A percentile compares a stretch with the other conserved stretches of the same genome.
Evolutionary conservation across 805 yeast genomes (phyloP).

Genomic region (Grigorovia yakushimaensis): DNA sequence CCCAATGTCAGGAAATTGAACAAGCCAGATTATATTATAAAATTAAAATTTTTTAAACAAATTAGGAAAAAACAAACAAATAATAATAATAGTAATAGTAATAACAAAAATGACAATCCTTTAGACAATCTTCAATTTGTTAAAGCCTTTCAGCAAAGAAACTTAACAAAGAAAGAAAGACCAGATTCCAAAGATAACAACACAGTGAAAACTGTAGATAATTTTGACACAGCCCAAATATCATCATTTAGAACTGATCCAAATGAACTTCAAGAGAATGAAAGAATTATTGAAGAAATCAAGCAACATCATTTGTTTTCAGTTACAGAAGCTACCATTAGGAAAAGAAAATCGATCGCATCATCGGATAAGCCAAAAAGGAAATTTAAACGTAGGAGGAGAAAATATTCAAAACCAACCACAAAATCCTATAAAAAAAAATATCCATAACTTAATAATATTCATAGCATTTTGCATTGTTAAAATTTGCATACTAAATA

Average conservation of each 20-base stretch:
- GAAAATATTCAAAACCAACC: background rate
- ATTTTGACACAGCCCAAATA: background rate
- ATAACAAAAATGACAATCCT: background rate
- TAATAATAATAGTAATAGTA: background rate
- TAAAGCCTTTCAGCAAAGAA: background rate
- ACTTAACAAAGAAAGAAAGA: background rate
- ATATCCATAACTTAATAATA: background rate
- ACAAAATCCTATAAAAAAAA: background rate
- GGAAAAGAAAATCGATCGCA: background rate
- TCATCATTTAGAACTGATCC: background rate
- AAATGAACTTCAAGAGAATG: background rate
- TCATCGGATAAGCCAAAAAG: background rate
- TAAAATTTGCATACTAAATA: background rate
- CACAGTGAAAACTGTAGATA: background rate
- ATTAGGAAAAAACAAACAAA: constrained; percentile 14
- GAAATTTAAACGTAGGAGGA: background rate
- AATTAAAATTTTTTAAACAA: constrained; percentile 36
- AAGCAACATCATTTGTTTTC: background rate
- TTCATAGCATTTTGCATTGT: background rate
- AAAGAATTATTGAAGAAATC: background rate
- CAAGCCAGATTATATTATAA: constrained; percentile 35
- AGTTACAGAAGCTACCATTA: background rate
- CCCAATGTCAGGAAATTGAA: constrained; percentile 42
- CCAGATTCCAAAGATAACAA: background rate
- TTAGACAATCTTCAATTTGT: background rate